These are phyloP conservation scores for Candida suzukii DNA, from an alignment of 805 yeast species.

Conservation along the genomic window DNA sequence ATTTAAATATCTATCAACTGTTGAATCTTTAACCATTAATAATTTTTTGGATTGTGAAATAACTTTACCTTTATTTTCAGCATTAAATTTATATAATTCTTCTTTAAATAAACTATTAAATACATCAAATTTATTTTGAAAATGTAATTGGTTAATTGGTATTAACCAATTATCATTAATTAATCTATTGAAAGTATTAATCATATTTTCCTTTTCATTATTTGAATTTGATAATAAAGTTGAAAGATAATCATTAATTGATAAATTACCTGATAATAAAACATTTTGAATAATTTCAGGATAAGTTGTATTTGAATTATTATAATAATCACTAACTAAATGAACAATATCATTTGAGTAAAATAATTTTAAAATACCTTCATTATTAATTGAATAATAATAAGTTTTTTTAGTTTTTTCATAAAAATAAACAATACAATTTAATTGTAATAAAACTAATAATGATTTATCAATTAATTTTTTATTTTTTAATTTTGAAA, in stretches of 20 bases:
- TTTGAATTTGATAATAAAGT: conserved; percentile 15
- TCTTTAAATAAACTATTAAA: conserved; percentile 31
- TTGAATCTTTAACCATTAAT: conserved; percentile 54
- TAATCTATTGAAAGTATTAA: conserved; percentile 20
- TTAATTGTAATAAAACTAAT: conserved; percentile 72
- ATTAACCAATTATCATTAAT: conserved; percentile 43
- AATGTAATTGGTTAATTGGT: conserved; percentile 32
- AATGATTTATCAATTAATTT: conserved; percentile 26
- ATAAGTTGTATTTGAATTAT: conserved; percentile 30
- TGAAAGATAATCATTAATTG: conserved; percentile 41
- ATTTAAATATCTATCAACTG: conserved; percentile 29
- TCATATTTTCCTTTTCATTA: conserved; percentile 14
- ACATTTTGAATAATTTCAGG: conserved; percentile 65
- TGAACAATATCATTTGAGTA: conserved; percentile 74
- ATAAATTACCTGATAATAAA: conserved; percentile 61
- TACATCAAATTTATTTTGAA: conserved; percentile 23
- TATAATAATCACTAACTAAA: conserved; percentile 36
- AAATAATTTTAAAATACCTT: conserved; percentile 55
- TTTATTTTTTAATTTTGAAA: conserved; percentile 45
- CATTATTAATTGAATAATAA: conserved; percentile 54
- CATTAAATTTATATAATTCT: conserved; percentile 27
- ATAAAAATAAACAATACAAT: conserved; percentile 51
- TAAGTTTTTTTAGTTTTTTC: conserved; percentile 38
- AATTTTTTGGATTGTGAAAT: conserved; percentile 49
- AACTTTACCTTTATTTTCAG: conserved; percentile 16